Evolutionary conservation across 805 yeast species (phyloP), one percentile per base, ranked within the genome.

Genomic region (Suhomyces sp.): DNA sequence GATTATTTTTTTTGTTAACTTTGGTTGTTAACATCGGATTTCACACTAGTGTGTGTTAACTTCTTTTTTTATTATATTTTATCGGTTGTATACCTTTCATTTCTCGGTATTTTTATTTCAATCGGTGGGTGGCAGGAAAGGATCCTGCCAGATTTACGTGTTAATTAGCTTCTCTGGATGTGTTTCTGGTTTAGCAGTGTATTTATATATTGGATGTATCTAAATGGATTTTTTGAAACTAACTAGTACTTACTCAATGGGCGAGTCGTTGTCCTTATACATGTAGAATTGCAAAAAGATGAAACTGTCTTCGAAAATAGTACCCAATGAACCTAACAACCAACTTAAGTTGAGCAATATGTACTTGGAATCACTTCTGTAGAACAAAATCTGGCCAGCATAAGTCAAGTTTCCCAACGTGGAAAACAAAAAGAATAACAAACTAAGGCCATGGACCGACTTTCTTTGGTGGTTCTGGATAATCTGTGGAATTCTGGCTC

Each of bases 361-460:
- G 71, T 87, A 87, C 33, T 77, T 75, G 55, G 71, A 59, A 62
- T 88, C 93, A 46, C 75, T 75, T 59, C 92, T 74, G 67, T 78
- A 87, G 56, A 84, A 73, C 52, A 88, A 67, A 50, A 87, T 87
- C 63, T 87, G 91, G 46, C 83, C 80, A 20, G 91, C 88, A 60
- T 86, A 88, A 4, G 93, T 84, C 55, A 87, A 62, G 65, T 87
- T 87, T 17, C 94, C 96, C 60, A 86, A 71, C 8, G 87, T 80
- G 27, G 92, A 85, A 56, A 87, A 83, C 57, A 87, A 67, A 71
- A 87, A 87, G 68, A 87, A 88, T 48, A 89, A 79, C 55, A 93
- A 80, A 51, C 97, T 86, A 60, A 94, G 85, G 1, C 98, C 98
- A 51, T 82, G 79, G 50, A 91, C 91, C 4, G 96, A 87, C 61